Conservation (phyloP, 208 protist genomes). For the Trypanosoma cruzi region DNA sequence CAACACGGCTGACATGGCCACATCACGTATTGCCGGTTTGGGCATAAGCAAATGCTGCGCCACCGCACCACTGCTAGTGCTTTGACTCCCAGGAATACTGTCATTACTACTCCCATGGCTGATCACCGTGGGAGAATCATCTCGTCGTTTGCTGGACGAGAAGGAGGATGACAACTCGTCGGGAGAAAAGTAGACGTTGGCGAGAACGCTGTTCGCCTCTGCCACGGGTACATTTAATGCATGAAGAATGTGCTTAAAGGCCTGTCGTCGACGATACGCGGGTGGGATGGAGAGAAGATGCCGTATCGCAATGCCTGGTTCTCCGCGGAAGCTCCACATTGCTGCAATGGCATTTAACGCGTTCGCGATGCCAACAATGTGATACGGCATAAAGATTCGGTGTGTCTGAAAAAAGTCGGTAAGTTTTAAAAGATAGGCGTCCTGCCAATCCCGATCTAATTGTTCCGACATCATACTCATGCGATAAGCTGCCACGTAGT, state of each 20-base stretch:
- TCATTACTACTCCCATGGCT: constrained; percentile 13
- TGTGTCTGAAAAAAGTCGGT: constrained; percentile 68
- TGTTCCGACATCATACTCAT: constrained; percentile 92
- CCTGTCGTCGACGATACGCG: constrained; percentile 73
- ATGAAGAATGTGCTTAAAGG: constrained; percentile 81
- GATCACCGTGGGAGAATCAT: constrained; percentile 7
- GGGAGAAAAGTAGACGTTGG: constrained; percentile 61
- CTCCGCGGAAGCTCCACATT: constrained; percentile 83
- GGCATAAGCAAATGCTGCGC: constrained; percentile 81
- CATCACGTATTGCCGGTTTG: constrained; percentile 70
- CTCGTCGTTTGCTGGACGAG: not conserved
- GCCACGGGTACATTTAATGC: constrained; percentile 56
- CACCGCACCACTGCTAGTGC: constrained; percentile 29
- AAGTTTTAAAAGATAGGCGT: constrained; percentile 75
- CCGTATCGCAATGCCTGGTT: constrained; percentile 77
- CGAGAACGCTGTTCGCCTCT: constrained; percentile 58
- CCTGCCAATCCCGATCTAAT: constrained; percentile 72
- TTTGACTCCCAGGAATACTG: no score
- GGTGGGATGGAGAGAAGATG: constrained; percentile 71
- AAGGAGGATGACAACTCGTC: constrained; percentile 35
- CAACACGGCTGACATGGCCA: constrained; percentile 63
- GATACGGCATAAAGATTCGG: constrained; percentile 74
- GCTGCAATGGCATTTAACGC: constrained; percentile 83
- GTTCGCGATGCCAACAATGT: constrained; percentile 84
- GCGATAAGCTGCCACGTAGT: constrained; percentile 86